Percentiles rank a stretch among this genome's conserved stretches.
phyloP scores from a whole-genome alignment of 345 rosid genomes.

The Hypericum androsaemum region DNA sequence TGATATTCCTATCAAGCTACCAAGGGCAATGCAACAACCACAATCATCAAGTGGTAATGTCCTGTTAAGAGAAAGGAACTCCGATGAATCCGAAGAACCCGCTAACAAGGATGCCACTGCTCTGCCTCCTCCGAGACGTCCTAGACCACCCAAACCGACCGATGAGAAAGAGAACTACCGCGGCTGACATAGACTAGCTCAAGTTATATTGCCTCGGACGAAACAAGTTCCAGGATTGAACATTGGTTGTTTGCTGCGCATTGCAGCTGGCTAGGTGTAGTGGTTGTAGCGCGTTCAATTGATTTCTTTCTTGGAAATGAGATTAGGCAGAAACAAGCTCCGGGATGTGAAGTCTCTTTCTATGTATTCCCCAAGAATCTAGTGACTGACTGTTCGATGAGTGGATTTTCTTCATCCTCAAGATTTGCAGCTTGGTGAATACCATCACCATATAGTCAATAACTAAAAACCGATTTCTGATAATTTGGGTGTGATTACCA shows the following conservation, averaged over 20 bases:
- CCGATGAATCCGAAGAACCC: constrained; percentile 35
- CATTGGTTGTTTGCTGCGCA: no score
- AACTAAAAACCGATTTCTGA: no score
- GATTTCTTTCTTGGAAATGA: constrained; percentile 11
- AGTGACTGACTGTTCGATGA: no score
- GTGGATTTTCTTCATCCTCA: no score
- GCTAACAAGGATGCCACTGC: constrained; percentile 30
- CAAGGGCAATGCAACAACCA: constrained; percentile 60
- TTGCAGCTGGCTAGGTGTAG: no score
- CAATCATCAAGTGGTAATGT: constrained; percentile 46
- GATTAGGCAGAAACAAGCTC: background rate
- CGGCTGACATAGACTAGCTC: background rate
- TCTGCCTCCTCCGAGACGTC: constrained; percentile 29
- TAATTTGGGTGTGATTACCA: no score
- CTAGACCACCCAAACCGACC: constrained; percentile 36
- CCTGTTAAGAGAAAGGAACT: constrained; percentile 71
- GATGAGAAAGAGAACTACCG: constrained; percentile 71
- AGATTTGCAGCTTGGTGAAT: no score
- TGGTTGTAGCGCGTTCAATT: background rate
- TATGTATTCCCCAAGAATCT: no score
- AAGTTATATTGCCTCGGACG: no score
- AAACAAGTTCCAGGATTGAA: no score
- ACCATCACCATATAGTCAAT: no score
- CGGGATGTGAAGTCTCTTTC: background rate
- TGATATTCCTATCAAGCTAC: constrained; percentile 48